These are phyloP conservation scores for Leccinum fuscescens DNA, from an alignment of 1,284 basidiomycete genomes.

Conservation along the genomic window DNA sequence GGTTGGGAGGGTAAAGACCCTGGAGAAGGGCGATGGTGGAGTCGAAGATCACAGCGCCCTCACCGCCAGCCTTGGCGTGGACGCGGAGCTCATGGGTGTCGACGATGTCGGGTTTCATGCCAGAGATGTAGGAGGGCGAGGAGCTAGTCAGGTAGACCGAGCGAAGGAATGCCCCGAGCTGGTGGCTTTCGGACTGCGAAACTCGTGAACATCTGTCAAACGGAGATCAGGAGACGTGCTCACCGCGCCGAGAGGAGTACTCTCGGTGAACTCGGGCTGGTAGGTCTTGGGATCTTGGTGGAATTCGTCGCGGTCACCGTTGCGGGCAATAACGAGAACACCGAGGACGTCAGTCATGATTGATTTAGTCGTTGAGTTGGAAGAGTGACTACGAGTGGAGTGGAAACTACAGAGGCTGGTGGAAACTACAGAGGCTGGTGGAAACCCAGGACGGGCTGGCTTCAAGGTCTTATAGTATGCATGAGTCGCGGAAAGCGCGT, in stretches of 20 bases:
- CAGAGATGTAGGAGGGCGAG: conserved; percentile 65
- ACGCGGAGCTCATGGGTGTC: conserved; percentile 71
- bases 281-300: conserved; percentile 74
- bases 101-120: conserved; percentile 64
- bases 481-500: conserved; percentile 27
- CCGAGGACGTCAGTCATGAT: conserved; percentile 71
- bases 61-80: conserved; percentile 79
- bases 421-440: too few relatives aligned
- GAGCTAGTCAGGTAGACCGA: conserved; percentile 64
- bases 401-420: conserved; percentile 16
- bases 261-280: conserved; percentile 66
- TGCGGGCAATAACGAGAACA: conserved; percentile 79
- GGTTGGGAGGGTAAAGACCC: conserved; percentile 75
- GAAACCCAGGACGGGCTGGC: conserved; percentile 8
- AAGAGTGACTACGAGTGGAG: conserved; percentile 17
- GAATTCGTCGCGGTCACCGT: conserved; percentile 75
- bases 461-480: conserved; percentile 27
- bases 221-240: conserved; percentile 21
- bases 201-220: conserved; percentile 2
- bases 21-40: conserved; percentile 76
- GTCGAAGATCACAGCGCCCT: conserved; percentile 83
- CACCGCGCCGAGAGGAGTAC: conserved; percentile 83
- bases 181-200: conserved; percentile 64
- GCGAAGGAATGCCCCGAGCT: conserved; percentile 68
- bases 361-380: conserved; percentile 11